Evolutionary conservation across 73 alveolate species (phyloP).

Genomic region (Stentor coeruleus): DNA sequence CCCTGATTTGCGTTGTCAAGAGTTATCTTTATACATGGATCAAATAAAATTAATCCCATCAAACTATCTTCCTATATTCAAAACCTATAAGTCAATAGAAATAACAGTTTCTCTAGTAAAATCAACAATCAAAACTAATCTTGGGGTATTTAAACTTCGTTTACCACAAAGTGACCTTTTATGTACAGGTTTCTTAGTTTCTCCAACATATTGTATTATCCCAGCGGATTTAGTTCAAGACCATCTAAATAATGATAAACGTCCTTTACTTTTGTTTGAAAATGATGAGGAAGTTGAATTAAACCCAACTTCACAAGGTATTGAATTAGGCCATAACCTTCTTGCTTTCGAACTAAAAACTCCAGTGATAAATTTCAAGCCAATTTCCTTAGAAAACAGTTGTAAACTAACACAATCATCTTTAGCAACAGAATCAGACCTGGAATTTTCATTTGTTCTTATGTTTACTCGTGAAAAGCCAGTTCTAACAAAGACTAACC

Average conservation of each 20-base stretch:
- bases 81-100: not conserved
- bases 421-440: not conserved
- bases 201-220: not conserved
- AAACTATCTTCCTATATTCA: not conserved
- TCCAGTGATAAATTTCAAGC: not conserved
- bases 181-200: not conserved
- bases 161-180: not conserved
- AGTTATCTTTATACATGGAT: not conserved
- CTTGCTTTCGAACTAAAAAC: not conserved
- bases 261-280: conserved; percentile 1
- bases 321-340: not conserved
- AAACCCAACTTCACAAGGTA: not conserved
- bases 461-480: not conserved
- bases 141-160: not conserved
- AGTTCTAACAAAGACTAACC: not conserved
- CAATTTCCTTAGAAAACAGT: not conserved
- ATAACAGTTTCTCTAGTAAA: not conserved
- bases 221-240: not conserved
- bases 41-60: not conserved
- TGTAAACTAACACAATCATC: too few species aligned
- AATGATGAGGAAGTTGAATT: not conserved
- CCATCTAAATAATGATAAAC: not conserved
- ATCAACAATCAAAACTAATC: not conserved
- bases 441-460: not conserved
- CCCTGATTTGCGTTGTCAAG: conserved; percentile 2